Evolutionary conservation across 768 basidiomycete genomes (phyloP).

Genomic region (Krasilnikovozyma curviuscula): DNA sequence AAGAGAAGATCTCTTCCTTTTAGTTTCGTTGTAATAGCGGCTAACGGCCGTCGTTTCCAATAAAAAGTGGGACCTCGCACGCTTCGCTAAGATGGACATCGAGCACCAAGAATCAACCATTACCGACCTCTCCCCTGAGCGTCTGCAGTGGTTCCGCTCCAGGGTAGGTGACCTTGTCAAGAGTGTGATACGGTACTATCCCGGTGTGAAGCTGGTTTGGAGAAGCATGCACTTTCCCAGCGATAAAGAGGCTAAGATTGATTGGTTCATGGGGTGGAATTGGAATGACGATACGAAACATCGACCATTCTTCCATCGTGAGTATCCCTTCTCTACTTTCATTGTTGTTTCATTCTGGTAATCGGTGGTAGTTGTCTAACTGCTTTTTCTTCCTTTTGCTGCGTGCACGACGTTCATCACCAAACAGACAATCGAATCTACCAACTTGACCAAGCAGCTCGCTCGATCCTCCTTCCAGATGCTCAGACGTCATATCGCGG

Average conservation of each 20-base stretch:
- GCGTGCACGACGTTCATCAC: too few relatives aligned
- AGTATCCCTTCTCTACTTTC: background rate
- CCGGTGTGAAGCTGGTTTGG: conserved; percentile 9
- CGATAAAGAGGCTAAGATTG: conserved; percentile 10
- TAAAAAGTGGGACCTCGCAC: conserved; percentile 9
- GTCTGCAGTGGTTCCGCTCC: background rate
- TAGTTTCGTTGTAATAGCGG: too few relatives aligned
- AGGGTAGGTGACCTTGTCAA: background rate
- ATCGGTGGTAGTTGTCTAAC: background rate
- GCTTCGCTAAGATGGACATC: conserved; percentile 9
- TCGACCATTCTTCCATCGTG: background rate
- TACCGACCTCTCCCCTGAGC: background rate
- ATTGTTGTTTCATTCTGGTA: too few relatives aligned
- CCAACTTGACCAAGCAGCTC: conserved; percentile 7
- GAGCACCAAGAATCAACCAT: conserved; percentile 3
- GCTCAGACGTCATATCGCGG: background rate
- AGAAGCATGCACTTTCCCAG: conserved; percentile 10
- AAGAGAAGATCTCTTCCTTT: background rate
- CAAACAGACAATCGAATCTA: conserved; percentile 7
- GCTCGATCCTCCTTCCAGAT: conserved; percentile 2
- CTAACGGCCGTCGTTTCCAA: too few relatives aligned
- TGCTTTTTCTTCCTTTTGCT: background rate
- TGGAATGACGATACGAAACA: conserved; percentile 1
- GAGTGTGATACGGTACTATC: background rate
- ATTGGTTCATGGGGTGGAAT: conserved; percentile 14